A percentile compares a stretch with the other conserved stretches of the same genome.
Conservation (phyloP, 2,329 filamentous ascomycete genomes). For the Thelonectria olida region DNA sequence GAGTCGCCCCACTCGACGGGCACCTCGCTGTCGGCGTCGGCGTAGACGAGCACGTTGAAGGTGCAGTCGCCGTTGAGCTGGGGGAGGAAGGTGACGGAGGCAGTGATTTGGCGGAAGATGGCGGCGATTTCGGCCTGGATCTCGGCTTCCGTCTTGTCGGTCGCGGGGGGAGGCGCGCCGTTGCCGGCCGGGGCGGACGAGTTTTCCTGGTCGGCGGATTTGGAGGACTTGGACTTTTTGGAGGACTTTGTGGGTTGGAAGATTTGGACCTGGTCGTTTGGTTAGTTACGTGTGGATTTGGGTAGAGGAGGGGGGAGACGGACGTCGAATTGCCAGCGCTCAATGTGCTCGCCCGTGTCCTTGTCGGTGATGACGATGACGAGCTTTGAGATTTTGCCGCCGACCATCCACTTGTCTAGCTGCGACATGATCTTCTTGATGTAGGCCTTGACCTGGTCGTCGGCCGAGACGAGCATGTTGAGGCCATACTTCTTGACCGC, state of each 20-base stretch:
- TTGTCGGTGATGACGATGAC: conserved; percentile 97
- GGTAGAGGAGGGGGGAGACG: conserved; percentile 24
- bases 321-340: conserved; percentile 98
- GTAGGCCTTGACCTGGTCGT: conserved; percentile 98
- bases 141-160: conserved; percentile 89
- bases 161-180: conserved; percentile 29
- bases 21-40: conserved; percentile 94
- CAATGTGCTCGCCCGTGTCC: conserved; percentile 94
- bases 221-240: conserved; percentile 56
- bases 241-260: conserved; percentile 50
- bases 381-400: conserved; percentile 95
- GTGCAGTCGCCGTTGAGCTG: conserved; percentile 92
- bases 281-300: conserved; percentile 19
- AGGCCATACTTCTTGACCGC: conserved; percentile 99
- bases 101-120: conserved; percentile 97
- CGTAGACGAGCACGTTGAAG: conserved; percentile 98
- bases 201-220: conserved; percentile 76
- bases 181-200: conserved; percentile 50
- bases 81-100: conserved; percentile 94
- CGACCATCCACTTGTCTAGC: conserved; percentile 96
- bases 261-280: conserved; percentile 49
- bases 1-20: conserved; percentile 99
- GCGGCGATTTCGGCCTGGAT: conserved; percentile 97
- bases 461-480: conserved; percentile 96
- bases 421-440: conserved; percentile 99